Percentiles rank a stretch among this genome's conserved stretches.
Conservation (phyloP, 352 stramenopile species). For the Phytophthora hybrid region DNA sequence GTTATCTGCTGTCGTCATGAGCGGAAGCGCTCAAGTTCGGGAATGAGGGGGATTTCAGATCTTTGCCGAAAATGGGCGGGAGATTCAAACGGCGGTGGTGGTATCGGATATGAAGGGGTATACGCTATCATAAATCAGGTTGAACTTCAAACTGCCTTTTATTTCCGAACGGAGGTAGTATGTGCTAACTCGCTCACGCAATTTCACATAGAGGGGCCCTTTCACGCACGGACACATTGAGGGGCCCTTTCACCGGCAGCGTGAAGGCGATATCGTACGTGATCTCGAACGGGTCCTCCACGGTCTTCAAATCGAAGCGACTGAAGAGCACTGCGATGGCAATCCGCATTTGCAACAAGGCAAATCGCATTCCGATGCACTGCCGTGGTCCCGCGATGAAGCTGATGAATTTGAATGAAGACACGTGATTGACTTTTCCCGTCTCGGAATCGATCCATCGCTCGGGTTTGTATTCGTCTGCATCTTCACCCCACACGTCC, state of each 20-base stretch:
- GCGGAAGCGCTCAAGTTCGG: no score
- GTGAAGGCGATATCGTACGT: conserved; percentile 28
- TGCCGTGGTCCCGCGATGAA: conserved; percentile 56
- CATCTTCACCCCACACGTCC: conserved; percentile 52
- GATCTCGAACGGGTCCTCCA: conserved; percentile 1
- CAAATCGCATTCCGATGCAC: conserved; percentile 25
- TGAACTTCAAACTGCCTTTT: no score
- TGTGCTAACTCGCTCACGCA: conserved; percentile 1
- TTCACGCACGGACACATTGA: conserved; percentile 19
- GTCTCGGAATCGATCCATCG: conserved; percentile 50
- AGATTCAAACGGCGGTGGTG: no score
- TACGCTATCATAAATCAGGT: no score
- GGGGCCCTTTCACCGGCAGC: conserved; percentile 33
- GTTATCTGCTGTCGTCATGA: no score
- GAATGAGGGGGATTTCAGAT: no score
- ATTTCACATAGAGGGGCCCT: not conserved
- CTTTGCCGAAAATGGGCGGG: no score
- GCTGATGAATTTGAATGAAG: conserved; percentile 52
- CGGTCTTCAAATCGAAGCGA: conserved; percentile 38
- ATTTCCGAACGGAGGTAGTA: no score
- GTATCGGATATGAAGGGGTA: no score
- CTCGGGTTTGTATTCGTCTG: conserved; percentile 32
- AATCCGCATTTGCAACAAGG: not conserved
- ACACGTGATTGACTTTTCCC: conserved; percentile 37
- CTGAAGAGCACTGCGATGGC: conserved; percentile 37